A percentile compares a stretch with the other conserved stretches of the same genome.
phyloP scores from a whole-genome alignment of 2,329 filamentous ascomycete species.

The Colletotrichum sp. region DNA sequence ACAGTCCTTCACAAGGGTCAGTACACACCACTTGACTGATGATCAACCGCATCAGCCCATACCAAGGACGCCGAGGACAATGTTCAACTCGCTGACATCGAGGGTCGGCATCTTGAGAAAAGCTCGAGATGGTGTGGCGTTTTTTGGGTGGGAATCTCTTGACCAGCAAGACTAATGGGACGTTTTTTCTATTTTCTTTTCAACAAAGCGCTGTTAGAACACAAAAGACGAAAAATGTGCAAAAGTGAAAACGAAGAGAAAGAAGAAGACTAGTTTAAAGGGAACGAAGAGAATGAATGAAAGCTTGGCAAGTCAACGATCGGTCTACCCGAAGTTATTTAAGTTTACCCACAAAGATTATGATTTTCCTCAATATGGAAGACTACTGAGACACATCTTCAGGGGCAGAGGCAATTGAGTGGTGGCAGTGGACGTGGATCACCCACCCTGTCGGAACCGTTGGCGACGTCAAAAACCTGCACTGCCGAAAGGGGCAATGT shows the following conservation, averaged over 20 bases:
- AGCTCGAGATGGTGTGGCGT: background rate
- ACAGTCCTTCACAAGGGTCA: constrained; percentile 38
- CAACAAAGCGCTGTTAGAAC: background rate
- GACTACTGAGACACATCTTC: background rate
- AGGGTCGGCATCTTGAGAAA: constrained; percentile 25
- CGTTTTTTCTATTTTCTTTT: background rate
- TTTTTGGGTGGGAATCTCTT: background rate
- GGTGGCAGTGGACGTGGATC: background rate
- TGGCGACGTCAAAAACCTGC: background rate
- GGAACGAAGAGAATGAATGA: background rate
- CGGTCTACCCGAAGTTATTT: background rate
- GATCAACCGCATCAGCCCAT: constrained; percentile 15
- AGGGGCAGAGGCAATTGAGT: rapidly evolving
- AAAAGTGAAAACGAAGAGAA: background rate
- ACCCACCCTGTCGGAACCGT: background rate
- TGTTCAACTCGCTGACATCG: constrained; percentile 43
- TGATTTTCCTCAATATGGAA: background rate
- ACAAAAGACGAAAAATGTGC: background rate
- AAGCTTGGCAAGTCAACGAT: background rate
- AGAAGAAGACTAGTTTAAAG: background rate
- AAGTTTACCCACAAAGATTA: background rate
- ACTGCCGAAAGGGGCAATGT: background rate
- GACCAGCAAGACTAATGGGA: background rate
- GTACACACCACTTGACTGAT: background rate
- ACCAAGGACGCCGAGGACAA: constrained; percentile 52